Evolutionary conservation across 2,329 filamentous ascomycete species (phyloP), one percentile per base, ranked within the genome.

Genomic region (Aaosphaeria pasadenensis): DNA sequence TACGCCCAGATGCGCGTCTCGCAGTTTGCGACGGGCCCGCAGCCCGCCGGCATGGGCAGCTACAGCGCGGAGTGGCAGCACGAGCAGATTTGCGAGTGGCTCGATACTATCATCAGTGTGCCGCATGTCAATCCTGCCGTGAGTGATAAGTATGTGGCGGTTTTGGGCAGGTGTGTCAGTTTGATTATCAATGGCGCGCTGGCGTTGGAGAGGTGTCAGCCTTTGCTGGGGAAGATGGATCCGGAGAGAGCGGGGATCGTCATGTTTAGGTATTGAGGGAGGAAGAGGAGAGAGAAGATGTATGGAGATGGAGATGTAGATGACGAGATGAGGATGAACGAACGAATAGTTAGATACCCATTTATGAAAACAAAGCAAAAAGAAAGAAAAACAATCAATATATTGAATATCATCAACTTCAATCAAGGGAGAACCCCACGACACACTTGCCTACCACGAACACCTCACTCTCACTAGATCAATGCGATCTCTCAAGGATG

Each of bases 171-270:
- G 43, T 58, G 55, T 40, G 63, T 69, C 7, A 67, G 65, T 59
- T 52, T 70, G 56, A 60, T 72, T 7, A 59, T 72, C 29, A 71
- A 71, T 54, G 69, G 68, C 5, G 69, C 63, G 39, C 46, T 70
- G 51, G 61, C 58, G 38, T 39, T 64, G 39, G 58, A 63, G 35
- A 61, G 49, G 53, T 57, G 57, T 52, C 41, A 56, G 51, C 53
- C 57, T 6, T 48, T 66, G 45, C 29, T 66, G 41, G 67, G 58
- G 30, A 64, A 63, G 47, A 38, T 71, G 35, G 69, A 72, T 60
- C 50, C 61, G 32, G 66, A 66, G 47, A 51, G 69, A 45, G 63
- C 67, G 44, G 68, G 69, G 30, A 61, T 72, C 46, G 65, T 64
- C 5, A 64, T 66, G 58, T 67, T 72, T 44, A 62, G 69, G 48